phyloP scores from a whole-genome alignment of 1,139 yeast species.

The Pichia sp. region DNA sequence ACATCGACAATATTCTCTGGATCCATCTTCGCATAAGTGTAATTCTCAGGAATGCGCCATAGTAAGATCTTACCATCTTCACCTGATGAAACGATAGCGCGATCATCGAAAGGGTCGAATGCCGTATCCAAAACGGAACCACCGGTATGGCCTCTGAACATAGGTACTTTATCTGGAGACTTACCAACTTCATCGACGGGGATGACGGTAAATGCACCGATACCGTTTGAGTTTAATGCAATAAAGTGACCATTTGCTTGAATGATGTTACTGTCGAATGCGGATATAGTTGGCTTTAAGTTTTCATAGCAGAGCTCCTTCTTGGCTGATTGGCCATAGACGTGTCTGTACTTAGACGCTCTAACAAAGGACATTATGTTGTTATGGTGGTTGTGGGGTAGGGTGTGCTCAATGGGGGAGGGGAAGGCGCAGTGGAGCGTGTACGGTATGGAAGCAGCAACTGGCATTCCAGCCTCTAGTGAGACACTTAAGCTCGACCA shows the following conservation, averaged over 20 bases:
- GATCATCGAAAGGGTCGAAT: conserved; percentile 81
- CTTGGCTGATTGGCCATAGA: conserved; percentile 86
- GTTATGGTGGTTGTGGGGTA: too few relatives aligned
- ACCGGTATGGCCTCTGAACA: conserved; percentile 94
- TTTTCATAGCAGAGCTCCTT: conserved; percentile 87
- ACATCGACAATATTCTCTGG: conserved; percentile 62
- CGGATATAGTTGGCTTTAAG: conserved; percentile 76
- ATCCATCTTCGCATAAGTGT: conserved; percentile 56
- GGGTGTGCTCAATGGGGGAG: too few relatives aligned
- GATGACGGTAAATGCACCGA: conserved; percentile 93
- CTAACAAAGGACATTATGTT: too few relatives aligned
- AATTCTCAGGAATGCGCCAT: conserved; percentile 83
- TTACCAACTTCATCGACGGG: conserved; percentile 87
- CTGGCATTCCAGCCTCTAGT: too few relatives aligned
- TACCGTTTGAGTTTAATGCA: conserved; percentile 86
- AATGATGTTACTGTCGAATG: conserved; percentile 91
- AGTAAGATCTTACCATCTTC: conserved; percentile 86
- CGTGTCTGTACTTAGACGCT: conserved; percentile 95
- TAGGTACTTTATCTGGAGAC: conserved; percentile 86
- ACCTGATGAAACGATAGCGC: conserved; percentile 73
- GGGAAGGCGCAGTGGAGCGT: too few relatives aligned
- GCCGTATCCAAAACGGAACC: conserved; percentile 94
- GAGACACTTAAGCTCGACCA: too few relatives aligned
- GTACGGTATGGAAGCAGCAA: too few relatives aligned
- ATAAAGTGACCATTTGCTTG: conserved; percentile 80